Evolutionary conservation across 257 asterid species (phyloP).

Genomic region (Avicennia marina): DNA sequence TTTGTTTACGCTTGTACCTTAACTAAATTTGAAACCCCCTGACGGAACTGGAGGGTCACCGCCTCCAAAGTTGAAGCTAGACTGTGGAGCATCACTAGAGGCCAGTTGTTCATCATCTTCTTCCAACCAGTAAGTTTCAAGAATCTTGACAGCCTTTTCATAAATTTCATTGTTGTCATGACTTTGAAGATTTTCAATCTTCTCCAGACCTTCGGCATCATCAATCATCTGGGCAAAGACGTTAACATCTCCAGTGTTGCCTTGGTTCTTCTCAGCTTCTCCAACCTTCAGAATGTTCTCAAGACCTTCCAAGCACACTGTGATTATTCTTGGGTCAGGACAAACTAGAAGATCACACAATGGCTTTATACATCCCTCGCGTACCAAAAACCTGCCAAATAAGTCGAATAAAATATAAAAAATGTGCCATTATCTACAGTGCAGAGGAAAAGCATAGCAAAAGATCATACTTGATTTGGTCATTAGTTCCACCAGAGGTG

Average conservation of each 20-base stretch:
- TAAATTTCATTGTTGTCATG: constrained; percentile 44
- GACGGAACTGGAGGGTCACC: constrained; percentile 55
- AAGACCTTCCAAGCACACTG: constrained; percentile 44
- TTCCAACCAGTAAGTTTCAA: constrained; percentile 47
- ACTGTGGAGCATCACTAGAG: constrained; percentile 39
- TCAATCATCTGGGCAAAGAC: constrained; percentile 45
- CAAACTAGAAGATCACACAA: constrained; percentile 44
- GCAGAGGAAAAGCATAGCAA: neutral
- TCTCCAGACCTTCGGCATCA: constrained; percentile 44
- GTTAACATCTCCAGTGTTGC: constrained; percentile 36
- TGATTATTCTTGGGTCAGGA: constrained; percentile 42
- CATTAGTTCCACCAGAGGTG: constrained; percentile 46
- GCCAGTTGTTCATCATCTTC: constrained; percentile 37
- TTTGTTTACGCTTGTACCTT: constrained; percentile 35
- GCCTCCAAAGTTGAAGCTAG: constrained; percentile 61
- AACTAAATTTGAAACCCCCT: constrained; percentile 68
- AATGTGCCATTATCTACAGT: neutral
- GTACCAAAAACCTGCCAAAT: constrained; percentile 37
- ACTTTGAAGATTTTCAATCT: constrained; percentile 45
- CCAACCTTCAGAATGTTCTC: constrained; percentile 52
- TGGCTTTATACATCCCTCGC: constrained; percentile 46
- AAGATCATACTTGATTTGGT: constrained; percentile 37
- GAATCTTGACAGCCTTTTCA: constrained; percentile 46
- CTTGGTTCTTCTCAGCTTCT: constrained; percentile 43
- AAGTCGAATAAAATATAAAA: neutral